A percentile compares a stretch with the other conserved stretches of the same genome.
Conservation (phyloP, 2,329 filamentous ascomycete species). For the Talaromyces funiculosus region DNA sequence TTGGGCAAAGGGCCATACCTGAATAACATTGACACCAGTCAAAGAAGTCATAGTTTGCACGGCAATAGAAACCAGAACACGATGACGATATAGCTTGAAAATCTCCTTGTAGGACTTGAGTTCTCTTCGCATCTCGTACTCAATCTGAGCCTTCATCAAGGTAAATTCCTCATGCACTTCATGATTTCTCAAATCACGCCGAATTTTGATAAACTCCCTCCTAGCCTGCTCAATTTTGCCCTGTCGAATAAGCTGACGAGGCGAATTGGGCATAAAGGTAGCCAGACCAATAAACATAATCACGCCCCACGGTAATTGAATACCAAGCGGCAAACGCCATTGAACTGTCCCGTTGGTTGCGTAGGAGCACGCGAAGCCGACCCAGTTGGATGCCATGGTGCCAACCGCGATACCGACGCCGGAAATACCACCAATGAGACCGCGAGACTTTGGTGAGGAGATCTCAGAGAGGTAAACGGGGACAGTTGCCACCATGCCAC, state of each 20-base stretch:
- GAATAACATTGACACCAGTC: conserved; percentile 55
- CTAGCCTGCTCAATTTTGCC: conserved; percentile 48
- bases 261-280: conserved; percentile 54
- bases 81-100: conserved; percentile 47
- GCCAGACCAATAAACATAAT: conserved; percentile 50
- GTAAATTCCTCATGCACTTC: conserved; percentile 49
- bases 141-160: conserved; percentile 51
- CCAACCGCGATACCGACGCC: conserved; percentile 53
- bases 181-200: conserved; percentile 41
- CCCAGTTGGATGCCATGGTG: conserved; percentile 54
- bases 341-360: conserved; percentile 50
- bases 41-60: conserved; percentile 55
- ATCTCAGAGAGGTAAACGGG: conserved; percentile 55
- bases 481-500: conserved; percentile 48
- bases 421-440: conserved; percentile 51
- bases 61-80: conserved; percentile 50
- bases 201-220: conserved; percentile 45
- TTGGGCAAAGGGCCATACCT: conserved; percentile 23
- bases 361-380: conserved; percentile 51
- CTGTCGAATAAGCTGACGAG: conserved; percentile 48
- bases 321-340: conserved; percentile 51
- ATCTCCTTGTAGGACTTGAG: conserved; percentile 50
- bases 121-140: conserved; percentile 54
- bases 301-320: conserved; percentile 54
- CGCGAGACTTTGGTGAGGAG: conserved; percentile 44